A percentile compares a stretch with the other conserved stretches of the same genome.
phyloP scores from a whole-genome alignment of 1,139 yeast species.

The Geotrichum cucujoidarum region DNA sequence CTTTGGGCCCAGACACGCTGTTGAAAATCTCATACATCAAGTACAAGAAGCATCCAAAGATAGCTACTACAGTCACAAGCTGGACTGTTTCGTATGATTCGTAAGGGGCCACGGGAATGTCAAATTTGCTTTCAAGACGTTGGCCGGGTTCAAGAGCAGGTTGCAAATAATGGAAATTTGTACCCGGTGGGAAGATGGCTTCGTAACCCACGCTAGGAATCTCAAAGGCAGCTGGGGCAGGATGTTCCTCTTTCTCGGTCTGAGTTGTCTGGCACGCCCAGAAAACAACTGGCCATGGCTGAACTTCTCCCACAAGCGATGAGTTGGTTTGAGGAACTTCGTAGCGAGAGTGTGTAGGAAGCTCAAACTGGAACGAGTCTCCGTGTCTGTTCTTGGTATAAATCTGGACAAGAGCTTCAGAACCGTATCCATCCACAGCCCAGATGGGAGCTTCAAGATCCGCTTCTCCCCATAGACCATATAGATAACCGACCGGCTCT shows the following conservation, averaged over 20 bases:
- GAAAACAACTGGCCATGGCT: slow-evolving; percentile 43
- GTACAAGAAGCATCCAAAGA: slow-evolving; percentile 36
- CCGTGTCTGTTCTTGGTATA: slow-evolving; percentile 26
- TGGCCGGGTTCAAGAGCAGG: slow-evolving; percentile 23
- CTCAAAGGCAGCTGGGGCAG: slow-evolving; percentile 38
- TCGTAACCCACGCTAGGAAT: slow-evolving; percentile 41
- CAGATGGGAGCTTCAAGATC: slow-evolving; percentile 48
- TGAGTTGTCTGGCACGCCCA: slow-evolving; percentile 45
- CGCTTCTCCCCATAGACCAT: slow-evolving; percentile 43
- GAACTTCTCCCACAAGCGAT: slow-evolving; percentile 23
- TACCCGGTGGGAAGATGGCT: slow-evolving; percentile 43
- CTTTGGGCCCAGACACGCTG: slow-evolving; percentile 2
- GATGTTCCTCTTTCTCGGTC: slow-evolving; percentile 18
- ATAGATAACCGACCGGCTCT: slow-evolving; percentile 35
- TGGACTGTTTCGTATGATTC: slow-evolving; percentile 32
- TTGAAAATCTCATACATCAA: slow-evolving; percentile 30
- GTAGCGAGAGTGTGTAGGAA: slow-evolving; percentile 50
- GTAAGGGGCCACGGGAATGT: slow-evolving; percentile 40
- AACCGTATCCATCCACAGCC: slow-evolving; percentile 45
- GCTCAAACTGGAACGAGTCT: slow-evolving; percentile 31
- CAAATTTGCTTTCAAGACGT: slow-evolving; percentile 23
- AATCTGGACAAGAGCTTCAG: slow-evolving; percentile 40
- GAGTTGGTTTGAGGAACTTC: slow-evolving; percentile 37
- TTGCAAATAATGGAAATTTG: slow-evolving; percentile 39
- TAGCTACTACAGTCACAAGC: slow-evolving; percentile 32